Evolutionary conservation across 257 asterid species (phyloP).

Genomic region (Henckelia pumila): DNA sequence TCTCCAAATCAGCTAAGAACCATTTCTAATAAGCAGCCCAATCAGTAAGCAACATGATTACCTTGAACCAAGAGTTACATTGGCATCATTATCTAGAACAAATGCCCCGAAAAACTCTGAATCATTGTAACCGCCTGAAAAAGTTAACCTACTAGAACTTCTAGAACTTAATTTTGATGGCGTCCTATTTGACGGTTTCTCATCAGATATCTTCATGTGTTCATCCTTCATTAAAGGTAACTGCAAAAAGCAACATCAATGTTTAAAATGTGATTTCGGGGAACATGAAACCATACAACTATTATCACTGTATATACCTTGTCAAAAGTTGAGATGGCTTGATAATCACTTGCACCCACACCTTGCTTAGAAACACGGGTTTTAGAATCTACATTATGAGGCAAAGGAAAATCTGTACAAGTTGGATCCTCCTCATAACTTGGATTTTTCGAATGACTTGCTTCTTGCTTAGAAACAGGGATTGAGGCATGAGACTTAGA

Average conservation of each 20-base stretch:
- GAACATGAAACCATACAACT: background rate
- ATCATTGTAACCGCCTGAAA: conserved; percentile 68
- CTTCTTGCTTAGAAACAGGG: conserved; percentile 31
- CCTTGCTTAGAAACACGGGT: conserved; percentile 34
- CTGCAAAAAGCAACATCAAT: conserved; percentile 39
- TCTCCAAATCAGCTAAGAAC: conserved; percentile 12
- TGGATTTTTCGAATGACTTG: conserved; percentile 40
- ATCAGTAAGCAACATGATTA: conserved; percentile 32
- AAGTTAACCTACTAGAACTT: conserved; percentile 61
- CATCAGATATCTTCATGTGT: conserved; percentile 34
- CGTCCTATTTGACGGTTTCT: conserved; percentile 46
- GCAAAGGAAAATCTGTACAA: conserved; percentile 55
- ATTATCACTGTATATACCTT: conserved; percentile 42
- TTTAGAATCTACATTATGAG: conserved; percentile 41
- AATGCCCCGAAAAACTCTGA: conserved; percentile 71
- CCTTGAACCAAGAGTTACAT: conserved; percentile 62
- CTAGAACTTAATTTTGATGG: conserved; percentile 60
- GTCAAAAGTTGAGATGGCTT: conserved; percentile 45
- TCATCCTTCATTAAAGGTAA: conserved; percentile 44
- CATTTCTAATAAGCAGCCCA: conserved; percentile 14
- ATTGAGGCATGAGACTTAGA: conserved; percentile 58
- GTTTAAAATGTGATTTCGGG: conserved; percentile 3
- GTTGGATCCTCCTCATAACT: conserved; percentile 72
- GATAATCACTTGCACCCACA: conserved; percentile 40
- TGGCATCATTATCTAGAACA: conserved; percentile 66